These are phyloP conservation scores for Colletotrichum sp. DNA, from an alignment of 2,329 filamentous ascomycete genomes.

Conservation along the genomic window DNA sequence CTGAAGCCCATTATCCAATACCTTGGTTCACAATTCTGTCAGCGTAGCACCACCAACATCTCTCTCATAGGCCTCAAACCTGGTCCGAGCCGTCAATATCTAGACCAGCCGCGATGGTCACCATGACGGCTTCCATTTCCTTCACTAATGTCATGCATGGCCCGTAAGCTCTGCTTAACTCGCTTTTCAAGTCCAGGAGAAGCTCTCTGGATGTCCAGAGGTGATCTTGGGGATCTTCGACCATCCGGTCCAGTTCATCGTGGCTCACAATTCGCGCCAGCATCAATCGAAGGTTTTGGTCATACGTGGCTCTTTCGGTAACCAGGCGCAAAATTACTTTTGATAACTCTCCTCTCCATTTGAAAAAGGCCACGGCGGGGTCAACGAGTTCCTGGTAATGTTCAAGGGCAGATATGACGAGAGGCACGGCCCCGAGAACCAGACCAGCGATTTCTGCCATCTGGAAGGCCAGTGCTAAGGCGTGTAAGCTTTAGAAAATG, in stretches of 20 bases:
- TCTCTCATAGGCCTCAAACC: background rate
- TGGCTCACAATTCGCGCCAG: background rate
- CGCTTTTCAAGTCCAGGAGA: background rate
- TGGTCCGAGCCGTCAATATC: background rate
- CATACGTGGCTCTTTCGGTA: background rate
- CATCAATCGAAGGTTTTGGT: background rate
- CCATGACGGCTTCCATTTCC: background rate
- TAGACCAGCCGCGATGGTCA: background rate
- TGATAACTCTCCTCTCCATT: background rate
- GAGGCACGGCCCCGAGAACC: slow-evolving; percentile 25
- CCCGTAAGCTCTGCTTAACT: background rate
- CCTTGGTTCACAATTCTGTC: background rate
- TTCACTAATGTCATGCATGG: background rate
- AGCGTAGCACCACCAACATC: background rate
- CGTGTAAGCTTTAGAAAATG: background rate
- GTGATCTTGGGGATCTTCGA: too few relatives aligned
- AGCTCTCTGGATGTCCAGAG: background rate
- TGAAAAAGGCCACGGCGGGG: background rate
- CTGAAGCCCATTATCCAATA: background rate
- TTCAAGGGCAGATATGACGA: slow-evolving; percentile 23
- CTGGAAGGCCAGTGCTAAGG: background rate
- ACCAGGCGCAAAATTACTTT: background rate
- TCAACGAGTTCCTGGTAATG: slow-evolving; percentile 13
- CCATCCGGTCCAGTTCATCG: too few relatives aligned
- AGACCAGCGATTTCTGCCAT: slow-evolving; percentile 24